Base-by-base conservation (phyloP, 1,284 basidiomycete genomes). In the Apiotrichum veenhuisii region DNA sequence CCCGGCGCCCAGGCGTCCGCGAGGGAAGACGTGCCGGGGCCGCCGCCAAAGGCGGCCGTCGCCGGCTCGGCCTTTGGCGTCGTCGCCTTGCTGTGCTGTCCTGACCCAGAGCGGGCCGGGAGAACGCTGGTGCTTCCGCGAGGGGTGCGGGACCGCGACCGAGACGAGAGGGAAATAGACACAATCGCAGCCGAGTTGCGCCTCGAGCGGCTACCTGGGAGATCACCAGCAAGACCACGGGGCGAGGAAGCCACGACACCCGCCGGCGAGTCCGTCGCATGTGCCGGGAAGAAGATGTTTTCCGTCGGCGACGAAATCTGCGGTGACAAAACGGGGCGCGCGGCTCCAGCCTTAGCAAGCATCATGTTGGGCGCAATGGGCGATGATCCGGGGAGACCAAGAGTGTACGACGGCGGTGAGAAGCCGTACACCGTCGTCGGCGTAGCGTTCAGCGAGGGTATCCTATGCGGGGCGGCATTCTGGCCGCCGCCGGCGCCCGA, bases 121-220 rank as follows among this genome's bases (percentile, higher is more conserved):
- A 61, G 55, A n/a, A 59, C 45, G 14, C 36, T 37, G 23, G 58
- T 45, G 45, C 64, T 64, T 1, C 71, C 70, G 27, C 67, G 60
- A 3, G 73, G 73, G 3, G 73, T 75, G 1, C 70, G 63, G 12
- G 72, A 73, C 15, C 70, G 62, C 2, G 71, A 72, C n/a, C 73
- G 63, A 15, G 72, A 72, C 38, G 69, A 69, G 12, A 73, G 57
- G 11, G 68, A 69, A 56, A 73, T 75, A 4, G 72, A 74, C 18
- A 75, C 71, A 44, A 74, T 67, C 8, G 73, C 73, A 2, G 71
- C 69, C 33, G 69, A 71, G 54, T 74, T 72, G 18, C 72, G 67
- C 22, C 72, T 54, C 1, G 69, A 71, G n/a, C 18, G 55, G 52
- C 14, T 41, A 47, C 66, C 66, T 33, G 48, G 44, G 40, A 59